phyloP scores from a whole-genome alignment of 1,284 basidiomycete genomes.

The Heterobasidion annosum region DNA sequence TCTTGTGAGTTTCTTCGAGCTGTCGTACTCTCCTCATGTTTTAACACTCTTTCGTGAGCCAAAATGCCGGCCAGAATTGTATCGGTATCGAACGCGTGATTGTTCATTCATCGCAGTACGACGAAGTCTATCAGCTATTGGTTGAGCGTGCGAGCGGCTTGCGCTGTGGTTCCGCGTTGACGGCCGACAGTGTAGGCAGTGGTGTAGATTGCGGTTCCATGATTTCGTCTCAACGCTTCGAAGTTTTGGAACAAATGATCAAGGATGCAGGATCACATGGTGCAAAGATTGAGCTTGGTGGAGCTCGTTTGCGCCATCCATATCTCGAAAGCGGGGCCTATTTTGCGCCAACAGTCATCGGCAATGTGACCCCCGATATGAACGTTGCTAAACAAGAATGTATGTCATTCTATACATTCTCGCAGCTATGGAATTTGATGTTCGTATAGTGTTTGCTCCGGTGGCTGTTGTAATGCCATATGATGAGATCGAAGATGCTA shows the following conservation, averaged over 20 bases:
- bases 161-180: slow-evolving; percentile 62
- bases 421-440: slow-evolving; percentile 1
- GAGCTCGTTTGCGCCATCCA: slow-evolving; percentile 52
- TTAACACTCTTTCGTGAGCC: slow-evolving; percentile 34
- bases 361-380: slow-evolving; percentile 69
- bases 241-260: slow-evolving; percentile 33
- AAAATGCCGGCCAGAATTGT: slow-evolving; percentile 93
- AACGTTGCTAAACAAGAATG: slow-evolving; percentile 75
- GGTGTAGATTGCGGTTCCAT: slow-evolving; percentile 72
- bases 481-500: slow-evolving; percentile 72
- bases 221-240: slow-evolving; percentile 47
- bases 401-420: slow-evolving; percentile 26
- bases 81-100: slow-evolving; percentile 93
- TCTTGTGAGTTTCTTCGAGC: slow-evolving; percentile 57
- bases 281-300: slow-evolving; percentile 64
- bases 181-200: slow-evolving; percentile 56
- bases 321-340: slow-evolving; percentile 66
- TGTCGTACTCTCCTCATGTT: slow-evolving; percentile 1
- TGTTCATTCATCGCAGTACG: slow-evolving; percentile 71
- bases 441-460: slow-evolving; percentile 73
- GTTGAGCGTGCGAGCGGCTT: slow-evolving; percentile 55
- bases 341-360: slow-evolving; percentile 84
- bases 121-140: slow-evolving; percentile 63
- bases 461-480: slow-evolving; percentile 82
- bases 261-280: slow-evolving; percentile 65